Evolutionary conservation across 805 yeast genomes (phyloP).

Genomic region (Barnettozyma botsteinii): DNA sequence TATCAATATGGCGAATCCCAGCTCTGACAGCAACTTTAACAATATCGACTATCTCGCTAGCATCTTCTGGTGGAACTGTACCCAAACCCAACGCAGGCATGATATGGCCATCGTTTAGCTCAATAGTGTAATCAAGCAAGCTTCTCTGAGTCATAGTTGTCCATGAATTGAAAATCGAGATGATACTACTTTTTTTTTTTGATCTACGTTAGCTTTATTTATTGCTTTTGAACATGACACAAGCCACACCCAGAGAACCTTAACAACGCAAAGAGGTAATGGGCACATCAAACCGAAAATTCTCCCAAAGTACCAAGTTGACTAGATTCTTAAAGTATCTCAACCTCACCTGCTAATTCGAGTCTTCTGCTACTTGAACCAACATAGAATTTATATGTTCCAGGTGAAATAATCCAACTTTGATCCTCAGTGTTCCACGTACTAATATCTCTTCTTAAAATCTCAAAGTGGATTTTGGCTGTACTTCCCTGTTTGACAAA

Average conservation of each 20-base stretch:
- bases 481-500: constrained; percentile 37
- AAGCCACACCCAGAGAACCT: too few species aligned
- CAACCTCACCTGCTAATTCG: constrained; percentile 38
- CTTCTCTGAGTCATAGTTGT: constrained; percentile 17
- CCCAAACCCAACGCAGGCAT: constrained; percentile 73
- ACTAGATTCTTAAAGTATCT: constrained; percentile 19
- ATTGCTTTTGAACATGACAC: too few species aligned
- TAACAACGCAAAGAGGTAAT: background rate
- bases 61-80: constrained; percentile 45
- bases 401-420: constrained; percentile 55
- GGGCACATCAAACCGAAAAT: too few species aligned
- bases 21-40: constrained; percentile 34
- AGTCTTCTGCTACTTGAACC: constrained; percentile 44
- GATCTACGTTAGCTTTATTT: too few species aligned
- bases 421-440: constrained; percentile 51
- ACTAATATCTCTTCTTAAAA: constrained; percentile 48
- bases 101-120: constrained; percentile 48
- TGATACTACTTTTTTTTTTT: too few species aligned
- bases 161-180: too few species aligned
- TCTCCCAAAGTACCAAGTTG: too few species aligned
- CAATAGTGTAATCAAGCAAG: constrained; percentile 6
- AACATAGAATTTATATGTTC: constrained; percentile 46
- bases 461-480: constrained; percentile 35
- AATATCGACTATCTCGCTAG: constrained; percentile 42
- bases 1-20: constrained; percentile 71